Percentiles rank a stretch among this genome's conserved stretches.
Evolutionary conservation across 2,329 filamentous ascomycete genomes (phyloP).

Genomic region (Trichoderma polysporum): DNA sequence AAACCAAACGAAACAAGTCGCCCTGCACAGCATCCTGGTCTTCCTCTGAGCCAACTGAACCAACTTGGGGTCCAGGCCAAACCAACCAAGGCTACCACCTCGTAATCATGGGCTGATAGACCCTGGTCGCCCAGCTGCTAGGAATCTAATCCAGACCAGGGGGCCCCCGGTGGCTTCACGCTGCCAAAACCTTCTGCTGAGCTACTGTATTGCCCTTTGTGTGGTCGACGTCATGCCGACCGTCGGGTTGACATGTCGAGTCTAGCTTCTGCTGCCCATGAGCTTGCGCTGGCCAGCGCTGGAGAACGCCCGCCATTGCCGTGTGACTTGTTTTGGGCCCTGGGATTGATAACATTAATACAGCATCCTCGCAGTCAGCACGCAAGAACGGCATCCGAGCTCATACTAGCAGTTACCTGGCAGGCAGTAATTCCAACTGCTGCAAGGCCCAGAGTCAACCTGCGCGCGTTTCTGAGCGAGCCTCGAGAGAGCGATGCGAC

Average conservation of each 20-base stretch:
- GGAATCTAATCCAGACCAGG: not conserved
- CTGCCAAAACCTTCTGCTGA: constrained; percentile 13
- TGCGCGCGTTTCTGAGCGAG: not conserved
- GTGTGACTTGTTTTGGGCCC: not conserved
- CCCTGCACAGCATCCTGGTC: constrained; percentile 13
- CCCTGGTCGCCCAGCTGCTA: not conserved
- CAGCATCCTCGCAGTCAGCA: constrained; percentile 11
- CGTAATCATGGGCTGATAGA: constrained; percentile 17
- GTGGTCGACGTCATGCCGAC: constrained; percentile 16
- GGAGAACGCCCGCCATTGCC: not conserved
- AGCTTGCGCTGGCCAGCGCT: not conserved
- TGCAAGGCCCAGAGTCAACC: not conserved
- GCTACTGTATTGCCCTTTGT: not conserved
- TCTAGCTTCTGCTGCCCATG: not conserved
- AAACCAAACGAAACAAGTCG: constrained; percentile 16
- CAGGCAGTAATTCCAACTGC: constrained; percentile 10
- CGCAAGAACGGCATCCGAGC: not conserved
- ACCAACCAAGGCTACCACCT: constrained; percentile 3
- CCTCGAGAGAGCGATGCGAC: constrained; percentile 2
- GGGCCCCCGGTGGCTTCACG: constrained; percentile 3
- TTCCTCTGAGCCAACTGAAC: constrained; percentile 2
- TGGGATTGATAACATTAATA: not conserved
- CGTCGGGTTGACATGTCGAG: not conserved
- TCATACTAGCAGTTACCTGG: not conserved
- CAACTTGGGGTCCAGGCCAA: not conserved